A percentile compares a stretch with the other conserved stretches of the same genome.
Evolutionary conservation across 352 stramenopile species (phyloP).

Genomic region (Pelagophyceae sp.): DNA sequence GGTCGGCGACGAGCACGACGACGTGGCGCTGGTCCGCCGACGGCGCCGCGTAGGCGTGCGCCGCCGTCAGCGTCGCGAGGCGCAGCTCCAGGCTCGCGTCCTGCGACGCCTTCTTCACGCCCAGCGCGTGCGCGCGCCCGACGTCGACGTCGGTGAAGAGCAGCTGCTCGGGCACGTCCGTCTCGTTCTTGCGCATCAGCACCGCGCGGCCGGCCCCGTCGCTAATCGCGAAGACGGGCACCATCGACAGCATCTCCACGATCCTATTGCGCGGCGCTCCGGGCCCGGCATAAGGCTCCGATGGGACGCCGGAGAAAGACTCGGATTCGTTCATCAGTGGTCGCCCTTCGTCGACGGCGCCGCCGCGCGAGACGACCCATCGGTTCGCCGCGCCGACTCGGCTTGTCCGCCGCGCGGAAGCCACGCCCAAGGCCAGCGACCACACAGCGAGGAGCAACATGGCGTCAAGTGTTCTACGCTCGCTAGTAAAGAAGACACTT

Average conservation of each 20-base stretch:
- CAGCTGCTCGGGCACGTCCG: neutral
- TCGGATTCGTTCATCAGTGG: no score
- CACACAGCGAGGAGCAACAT: no score
- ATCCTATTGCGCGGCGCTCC: no score
- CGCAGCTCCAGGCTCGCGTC: neutral
- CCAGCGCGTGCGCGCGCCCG: neutral
- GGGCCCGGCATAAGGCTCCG: no score
- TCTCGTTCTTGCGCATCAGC: conserved; percentile 8
- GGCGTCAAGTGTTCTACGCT: no score
- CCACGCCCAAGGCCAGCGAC: no score
- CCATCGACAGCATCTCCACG: neutral
- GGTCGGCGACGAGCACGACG: neutral
- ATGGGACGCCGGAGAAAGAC: no score
- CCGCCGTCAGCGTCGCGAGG: neutral
- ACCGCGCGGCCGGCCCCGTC: neutral
- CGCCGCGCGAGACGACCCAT: no score
- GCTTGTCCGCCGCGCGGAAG: no score
- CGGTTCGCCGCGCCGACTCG: no score
- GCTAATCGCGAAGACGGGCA: neutral
- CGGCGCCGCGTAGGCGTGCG: neutral
- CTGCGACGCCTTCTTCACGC: neutral
- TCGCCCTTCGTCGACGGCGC: no score
- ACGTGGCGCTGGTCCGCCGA: neutral
- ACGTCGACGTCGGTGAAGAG: conserved; percentile 13
- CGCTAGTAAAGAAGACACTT: no score